Percentiles rank a stretch among this genome's conserved stretches.
Conservation (phyloP, 345 rosid species). For the Linum trigynum region DNA sequence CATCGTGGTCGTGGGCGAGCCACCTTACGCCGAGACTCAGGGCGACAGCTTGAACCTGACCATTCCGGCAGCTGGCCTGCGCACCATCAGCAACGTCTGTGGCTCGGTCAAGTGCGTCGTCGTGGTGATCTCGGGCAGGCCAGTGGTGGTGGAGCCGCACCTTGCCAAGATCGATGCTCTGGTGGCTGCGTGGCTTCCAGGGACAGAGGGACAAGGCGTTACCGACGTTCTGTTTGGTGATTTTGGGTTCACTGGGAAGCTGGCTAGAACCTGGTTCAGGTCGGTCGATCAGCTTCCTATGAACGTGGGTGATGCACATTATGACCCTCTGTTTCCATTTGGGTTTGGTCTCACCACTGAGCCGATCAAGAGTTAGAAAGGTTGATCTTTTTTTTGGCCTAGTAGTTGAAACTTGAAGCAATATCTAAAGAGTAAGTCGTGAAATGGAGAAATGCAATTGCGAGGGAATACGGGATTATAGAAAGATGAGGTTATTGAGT, state of each 20-base stretch:
- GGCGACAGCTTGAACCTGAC: conserved; percentile 6
- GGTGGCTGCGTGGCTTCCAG: conserved; percentile 1
- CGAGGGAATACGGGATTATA: no score
- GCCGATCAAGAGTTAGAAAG: neutral
- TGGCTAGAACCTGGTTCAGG: conserved; percentile 2
- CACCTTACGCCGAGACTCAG: neutral
- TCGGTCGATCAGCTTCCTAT: neutral
- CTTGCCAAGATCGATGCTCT: neutral
- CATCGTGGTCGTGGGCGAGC: conserved; percentile 4
- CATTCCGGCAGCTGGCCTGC: neutral
- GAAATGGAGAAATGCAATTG: no score
- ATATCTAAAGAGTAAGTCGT: neutral
- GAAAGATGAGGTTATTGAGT: no score
- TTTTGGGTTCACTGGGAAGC: conserved; percentile 5
- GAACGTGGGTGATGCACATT: conserved; percentile 3
- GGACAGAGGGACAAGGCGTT: conserved; percentile 1
- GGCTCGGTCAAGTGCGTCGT: neutral
- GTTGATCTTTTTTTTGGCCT: neutral
- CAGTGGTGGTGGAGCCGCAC: neutral
- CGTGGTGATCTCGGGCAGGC: neutral
- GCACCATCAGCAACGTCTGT: neutral
- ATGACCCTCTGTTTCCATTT: neutral
- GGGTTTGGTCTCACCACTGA: conserved; percentile 6
- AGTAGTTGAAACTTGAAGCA: neutral
- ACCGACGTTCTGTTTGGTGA: conserved; percentile 1